Base-by-base conservation (phyloP, 495 filamentous ascomycete genomes). In the Clohesyomyces aquaticus region DNA sequence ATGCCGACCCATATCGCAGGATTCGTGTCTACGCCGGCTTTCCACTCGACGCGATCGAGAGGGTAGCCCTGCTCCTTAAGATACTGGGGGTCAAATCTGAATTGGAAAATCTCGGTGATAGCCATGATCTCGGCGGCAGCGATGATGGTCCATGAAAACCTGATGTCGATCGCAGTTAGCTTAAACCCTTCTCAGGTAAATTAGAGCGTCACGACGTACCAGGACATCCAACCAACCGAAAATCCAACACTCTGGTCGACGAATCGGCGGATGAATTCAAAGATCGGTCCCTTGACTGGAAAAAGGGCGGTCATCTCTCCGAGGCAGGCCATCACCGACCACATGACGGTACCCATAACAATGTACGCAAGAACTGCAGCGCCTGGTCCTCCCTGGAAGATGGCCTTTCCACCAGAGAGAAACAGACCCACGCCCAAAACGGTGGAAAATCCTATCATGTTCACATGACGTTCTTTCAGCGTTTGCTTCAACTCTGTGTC, bases 161-260 rank as follows among this genome's bases (percentile, higher is more conserved):
- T 60, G n/a, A n/a, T n/a, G n/a, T n/a, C n/a, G n/a, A n/a, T n/a
- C n/a, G n/a, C n/a, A n/a, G n/a, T n/a, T n/a, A n/a, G n/a, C n/a
- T n/a, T n/a, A n/a, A n/a, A n/a, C n/a, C n/a, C n/a, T n/a, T n/a
- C n/a, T n/a, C n/a, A n/a, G n/a, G n/a, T 23, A 8, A 51, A 55
- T 11, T 14, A 22, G 18, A 21, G 10, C 12, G 19, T 11, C 19
- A 47, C 10, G 12, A 21, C 43, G 4, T 51, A 81, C 82, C 82
- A 85, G 45, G 81, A 81, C 42, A 80, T 76, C 80, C 80, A 86
- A 0, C 79, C 80, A 22, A 77, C 71, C 4, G 77, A 77, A 67
- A 78, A 79, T 11, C 80, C 80, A 48, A 82, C 70, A 21, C 73
- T 72, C 28, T 72, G 62, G 59, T 79, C 77, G 9, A 82, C 51